These are phyloP conservation scores for Tolypocladium nubicola DNA, from an alignment of 2,329 filamentous ascomycete species.

Conservation along the genomic window DNA sequence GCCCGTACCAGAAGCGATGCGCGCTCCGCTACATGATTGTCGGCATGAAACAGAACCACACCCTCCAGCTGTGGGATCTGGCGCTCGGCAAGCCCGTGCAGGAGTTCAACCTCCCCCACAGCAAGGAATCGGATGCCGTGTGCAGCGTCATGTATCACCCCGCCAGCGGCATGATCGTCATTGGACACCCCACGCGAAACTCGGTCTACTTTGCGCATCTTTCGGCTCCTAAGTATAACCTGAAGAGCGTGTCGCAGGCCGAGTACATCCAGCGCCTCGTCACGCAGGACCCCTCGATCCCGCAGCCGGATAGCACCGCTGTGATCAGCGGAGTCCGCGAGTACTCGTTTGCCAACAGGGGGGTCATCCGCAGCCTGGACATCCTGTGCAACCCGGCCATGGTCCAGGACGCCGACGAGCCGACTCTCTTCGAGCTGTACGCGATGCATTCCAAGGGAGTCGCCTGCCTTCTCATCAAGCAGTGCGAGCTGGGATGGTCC, in stretches of 20 bases:
- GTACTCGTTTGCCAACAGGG: constrained; percentile 82
- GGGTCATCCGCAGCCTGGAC: constrained; percentile 79
- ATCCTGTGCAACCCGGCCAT: constrained; percentile 66
- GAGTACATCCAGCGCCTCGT: constrained; percentile 74
- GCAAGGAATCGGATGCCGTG: constrained; percentile 93
- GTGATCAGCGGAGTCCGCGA: constrained; percentile 96
- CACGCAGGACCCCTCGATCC: constrained; percentile 59
- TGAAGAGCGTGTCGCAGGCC: constrained; percentile 76
- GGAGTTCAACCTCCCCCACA: constrained; percentile 91
- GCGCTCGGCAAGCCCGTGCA: constrained; percentile 91
- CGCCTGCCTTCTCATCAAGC: constrained; percentile 78
- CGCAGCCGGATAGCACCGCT: constrained; percentile 85
- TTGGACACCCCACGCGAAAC: constrained; percentile 93
- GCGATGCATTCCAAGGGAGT: constrained; percentile 96
- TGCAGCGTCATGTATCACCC: constrained; percentile 96
- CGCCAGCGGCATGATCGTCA: constrained; percentile 81
- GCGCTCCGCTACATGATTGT: constrained; percentile 93
- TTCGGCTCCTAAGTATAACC: constrained; percentile 84
- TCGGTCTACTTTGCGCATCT: constrained; percentile 95
- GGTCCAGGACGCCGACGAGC: constrained; percentile 53
- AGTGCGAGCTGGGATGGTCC: constrained; percentile 85
- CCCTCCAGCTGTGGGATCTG: constrained; percentile 95
- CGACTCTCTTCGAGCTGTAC: constrained; percentile 84
- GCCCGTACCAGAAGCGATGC: constrained; percentile 81
- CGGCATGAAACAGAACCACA: constrained; percentile 98